Conservation (phyloP, 164 flowering plant species). For the Annona cherimola region DNA sequence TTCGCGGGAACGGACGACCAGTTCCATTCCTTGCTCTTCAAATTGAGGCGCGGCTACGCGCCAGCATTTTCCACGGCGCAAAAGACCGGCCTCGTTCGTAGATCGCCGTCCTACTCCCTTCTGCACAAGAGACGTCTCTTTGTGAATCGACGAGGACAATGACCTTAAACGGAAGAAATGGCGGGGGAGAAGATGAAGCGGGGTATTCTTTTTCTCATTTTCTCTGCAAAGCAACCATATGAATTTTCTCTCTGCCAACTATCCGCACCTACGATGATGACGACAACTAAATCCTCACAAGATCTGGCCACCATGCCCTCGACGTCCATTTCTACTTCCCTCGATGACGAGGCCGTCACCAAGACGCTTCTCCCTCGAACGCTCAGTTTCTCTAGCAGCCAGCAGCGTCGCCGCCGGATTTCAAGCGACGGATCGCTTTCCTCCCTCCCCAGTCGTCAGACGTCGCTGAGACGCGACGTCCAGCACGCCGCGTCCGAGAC, state of each 20-base stretch:
- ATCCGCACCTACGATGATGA: background rate
- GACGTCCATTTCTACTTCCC: constrained; percentile 3
- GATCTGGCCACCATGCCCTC: background rate
- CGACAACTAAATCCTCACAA: background rate
- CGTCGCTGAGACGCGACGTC: constrained; percentile 41
- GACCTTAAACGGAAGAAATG: background rate
- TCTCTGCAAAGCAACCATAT: background rate
- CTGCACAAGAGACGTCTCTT: background rate
- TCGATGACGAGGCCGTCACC: constrained; percentile 5
- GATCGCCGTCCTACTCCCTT: background rate
- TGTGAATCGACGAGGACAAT: too few relatives aligned
- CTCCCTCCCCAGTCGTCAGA: constrained; percentile 13
- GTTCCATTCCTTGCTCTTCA: too few relatives aligned
- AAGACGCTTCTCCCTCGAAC: constrained; percentile 1
- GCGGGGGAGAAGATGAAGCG: background rate
- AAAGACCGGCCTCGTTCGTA: background rate
- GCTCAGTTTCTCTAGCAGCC: constrained; percentile 1
- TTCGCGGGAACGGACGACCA: too few relatives aligned
- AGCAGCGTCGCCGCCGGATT: constrained; percentile 42
- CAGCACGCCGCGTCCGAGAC: constrained; percentile 63
- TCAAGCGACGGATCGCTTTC: constrained; percentile 32
- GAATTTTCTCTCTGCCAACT: background rate
- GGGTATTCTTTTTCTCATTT: background rate
- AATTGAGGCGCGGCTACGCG: too few relatives aligned
- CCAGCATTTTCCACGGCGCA: too few relatives aligned